Conservation (phyloP, 495 filamentous ascomycete genomes). For the Schizothecium vesticola region DNA sequence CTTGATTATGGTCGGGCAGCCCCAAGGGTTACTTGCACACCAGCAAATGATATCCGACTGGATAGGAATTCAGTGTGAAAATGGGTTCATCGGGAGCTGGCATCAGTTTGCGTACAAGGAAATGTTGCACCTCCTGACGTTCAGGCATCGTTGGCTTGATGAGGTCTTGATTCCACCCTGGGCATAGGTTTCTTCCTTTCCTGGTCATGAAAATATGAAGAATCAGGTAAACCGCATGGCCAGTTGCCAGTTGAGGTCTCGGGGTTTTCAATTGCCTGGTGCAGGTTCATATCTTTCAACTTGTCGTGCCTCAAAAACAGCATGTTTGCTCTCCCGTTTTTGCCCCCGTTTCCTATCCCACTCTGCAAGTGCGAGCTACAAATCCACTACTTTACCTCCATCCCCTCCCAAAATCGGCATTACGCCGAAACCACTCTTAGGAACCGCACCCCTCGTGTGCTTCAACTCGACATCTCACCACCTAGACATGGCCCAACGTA, state of each 20-base stretch:
- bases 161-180: background rate
- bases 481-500: conserved; percentile 11
- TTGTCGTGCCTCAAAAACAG: background rate
- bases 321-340: background rate
- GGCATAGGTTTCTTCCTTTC: background rate
- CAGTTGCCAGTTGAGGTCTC: background rate
- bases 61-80: background rate
- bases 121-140: background rate
- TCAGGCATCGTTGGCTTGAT: background rate
- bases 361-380: background rate
- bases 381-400: background rate
- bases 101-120: background rate
- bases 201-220: background rate
- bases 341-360: background rate
- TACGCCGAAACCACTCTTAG: background rate
- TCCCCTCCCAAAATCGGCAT: background rate
- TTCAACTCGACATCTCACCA: background rate
- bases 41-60: background rate
- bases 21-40: background rate
- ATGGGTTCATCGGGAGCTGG: background rate
- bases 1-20: background rate
- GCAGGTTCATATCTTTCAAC: background rate
- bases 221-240: background rate
- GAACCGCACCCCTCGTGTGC: background rate
- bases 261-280: background rate